phyloP scores from a whole-genome alignment of 306 rosid genomes.

The Medicago ruthenica region DNA sequence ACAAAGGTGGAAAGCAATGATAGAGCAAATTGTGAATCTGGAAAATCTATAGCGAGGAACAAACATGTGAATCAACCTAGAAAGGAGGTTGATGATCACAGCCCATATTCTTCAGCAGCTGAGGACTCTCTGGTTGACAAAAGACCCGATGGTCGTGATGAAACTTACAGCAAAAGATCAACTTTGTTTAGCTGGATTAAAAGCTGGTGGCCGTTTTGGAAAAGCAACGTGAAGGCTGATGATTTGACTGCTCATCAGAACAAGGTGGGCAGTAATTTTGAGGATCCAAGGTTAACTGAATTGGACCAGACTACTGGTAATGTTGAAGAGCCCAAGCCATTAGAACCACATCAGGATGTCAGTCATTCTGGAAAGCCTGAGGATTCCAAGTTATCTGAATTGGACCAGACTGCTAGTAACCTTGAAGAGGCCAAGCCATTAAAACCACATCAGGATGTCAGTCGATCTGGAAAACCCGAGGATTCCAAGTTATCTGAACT shows the following conservation, averaged over 20 bases:
- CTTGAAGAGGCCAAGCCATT: constrained; percentile 43
- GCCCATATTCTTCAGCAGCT: constrained; percentile 38
- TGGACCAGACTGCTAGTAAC: constrained; percentile 39
- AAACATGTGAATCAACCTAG: constrained; percentile 38
- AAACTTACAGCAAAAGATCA: constrained; percentile 38
- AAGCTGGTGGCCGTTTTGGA: constrained; percentile 58
- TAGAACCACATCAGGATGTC: constrained; percentile 39
- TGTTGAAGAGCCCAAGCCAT: constrained; percentile 44
- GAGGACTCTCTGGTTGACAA: constrained; percentile 45
- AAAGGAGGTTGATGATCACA: constrained; percentile 49
- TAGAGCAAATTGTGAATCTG: constrained; percentile 26
- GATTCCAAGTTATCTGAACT: constrained; percentile 48
- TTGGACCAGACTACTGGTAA: constrained; percentile 40
- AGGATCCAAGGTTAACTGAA: constrained; percentile 48
- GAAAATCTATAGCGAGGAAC: constrained; percentile 44
- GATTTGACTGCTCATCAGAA: constrained; percentile 44
- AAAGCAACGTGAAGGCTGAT: constrained; percentile 37
- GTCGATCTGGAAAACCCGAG: constrained; percentile 40
- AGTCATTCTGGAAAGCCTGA: constrained; percentile 40
- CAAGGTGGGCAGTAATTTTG: constrained; percentile 38
- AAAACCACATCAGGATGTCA: constrained; percentile 38
- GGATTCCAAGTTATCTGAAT: constrained; percentile 48
- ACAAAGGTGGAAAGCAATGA: constrained; percentile 23
- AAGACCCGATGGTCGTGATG: constrained; percentile 43
- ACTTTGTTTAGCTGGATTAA: constrained; percentile 52